A percentile compares a stretch with the other conserved stretches of the same genome.
These are phyloP conservation scores for Pyrus bretschneideri DNA, from an alignment of 306 rosid species.

Conservation along the genomic window DNA sequence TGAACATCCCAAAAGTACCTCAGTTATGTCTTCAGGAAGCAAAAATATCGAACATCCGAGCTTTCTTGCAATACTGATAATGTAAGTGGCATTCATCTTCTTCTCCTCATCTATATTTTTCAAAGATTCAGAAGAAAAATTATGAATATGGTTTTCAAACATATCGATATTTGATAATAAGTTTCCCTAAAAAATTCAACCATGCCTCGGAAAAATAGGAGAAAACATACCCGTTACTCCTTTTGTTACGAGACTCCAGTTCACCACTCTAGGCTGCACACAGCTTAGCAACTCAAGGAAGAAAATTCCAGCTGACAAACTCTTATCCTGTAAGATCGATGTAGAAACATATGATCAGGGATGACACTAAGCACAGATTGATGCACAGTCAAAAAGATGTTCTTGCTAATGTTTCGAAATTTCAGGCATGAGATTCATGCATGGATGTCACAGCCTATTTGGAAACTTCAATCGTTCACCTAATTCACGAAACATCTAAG, in stretches of 20 bases:
- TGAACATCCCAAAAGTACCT: conserved; percentile 41
- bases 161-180: not conserved
- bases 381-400: too few relatives aligned
- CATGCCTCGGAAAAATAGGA: not conserved
- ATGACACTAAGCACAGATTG: not conserved
- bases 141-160: not conserved
- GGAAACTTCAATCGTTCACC: not conserved
- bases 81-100: conserved; percentile 92
- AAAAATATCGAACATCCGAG: conserved; percentile 95
- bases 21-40: conserved; percentile 95
- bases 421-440: not conserved
- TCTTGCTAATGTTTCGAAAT: not conserved
- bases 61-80: conserved; percentile 95
- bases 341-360: not conserved
- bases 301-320: conserved; percentile 77
- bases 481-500: not conserved
- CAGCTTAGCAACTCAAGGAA: conserved; percentile 95
- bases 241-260: conserved; percentile 91
- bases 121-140: not conserved
- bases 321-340: conserved; percentile 56
- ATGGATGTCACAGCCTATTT: not conserved
- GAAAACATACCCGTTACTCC: conserved; percentile 66
- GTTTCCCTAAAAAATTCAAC: not conserved
- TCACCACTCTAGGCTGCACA: conserved; percentile 81
- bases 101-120: conserved; percentile 69